Evolutionary conservation across 2,329 filamentous ascomycete species (phyloP), one percentile per base, ranked within the genome.

Genomic region (Neonectria sp.): DNA sequence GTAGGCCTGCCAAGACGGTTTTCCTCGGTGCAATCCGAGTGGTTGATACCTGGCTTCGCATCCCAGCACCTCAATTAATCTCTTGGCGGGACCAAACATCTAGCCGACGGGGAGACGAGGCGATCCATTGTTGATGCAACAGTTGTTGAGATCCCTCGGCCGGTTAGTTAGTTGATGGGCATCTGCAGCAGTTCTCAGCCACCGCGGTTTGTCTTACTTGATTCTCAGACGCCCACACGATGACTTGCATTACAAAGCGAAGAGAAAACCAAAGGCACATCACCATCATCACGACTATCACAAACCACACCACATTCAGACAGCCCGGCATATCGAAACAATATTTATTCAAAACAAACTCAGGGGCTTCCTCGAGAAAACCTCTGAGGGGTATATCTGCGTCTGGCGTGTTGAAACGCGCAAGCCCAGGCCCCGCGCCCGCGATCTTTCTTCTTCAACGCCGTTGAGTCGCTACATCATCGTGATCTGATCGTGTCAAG

Each of bases 401-500:
- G 21, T 65, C 68, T 55, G 66, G 55, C 67, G 61, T 75, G 61
- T 71, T 71, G 71, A 75, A 73, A 72, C 71, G 59, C 60, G 52
- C 68, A 66, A 45, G 31, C 67, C 61, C 49, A 65, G 48, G 40
- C 56, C 68, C 62, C 62, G 55, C 58, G 48, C 68, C 62, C 62
- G 57, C 60, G 45, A 63, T 72, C 55, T 61, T 49, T 69, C 61
- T 67, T 66, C 51, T 45, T 51, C 64, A 68, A 63, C 68, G 33
- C 67, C 62, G 61, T 70, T 68, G 71, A 69, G 68, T 74, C 70
- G 70, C 70, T 72, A 61, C 60, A 62, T 69, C 65, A 72, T 68
- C 70, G 63, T 75, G 43, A 73, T 57, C 53, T 53, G 31, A 67
- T 68, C 66, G 46, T 63, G 53, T 55, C 57, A 68, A 62, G 55